Percentiles rank a stretch among this genome's conserved stretches.
Conservation (phyloP, 164 flowering plant species). For the Aristolochia fimbriata region DNA sequence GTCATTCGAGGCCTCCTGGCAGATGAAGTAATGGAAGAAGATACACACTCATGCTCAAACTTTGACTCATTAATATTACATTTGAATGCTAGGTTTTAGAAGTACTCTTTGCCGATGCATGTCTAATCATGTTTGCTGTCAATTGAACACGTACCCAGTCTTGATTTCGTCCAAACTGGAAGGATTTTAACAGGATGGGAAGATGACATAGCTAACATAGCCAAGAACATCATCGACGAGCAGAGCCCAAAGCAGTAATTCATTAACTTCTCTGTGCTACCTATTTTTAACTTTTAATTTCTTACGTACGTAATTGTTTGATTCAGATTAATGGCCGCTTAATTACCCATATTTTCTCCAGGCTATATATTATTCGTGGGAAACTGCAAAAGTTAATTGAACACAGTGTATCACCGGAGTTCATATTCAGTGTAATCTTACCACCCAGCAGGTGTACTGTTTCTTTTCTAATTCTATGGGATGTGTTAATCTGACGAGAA, state of each 20-base stretch:
- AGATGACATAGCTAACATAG: constrained; percentile 45
- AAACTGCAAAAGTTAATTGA: constrained; percentile 48
- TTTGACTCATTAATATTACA: too few species aligned
- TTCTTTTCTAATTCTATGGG: background rate
- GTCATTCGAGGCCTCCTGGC: constrained; percentile 64
- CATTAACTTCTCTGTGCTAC: background rate
- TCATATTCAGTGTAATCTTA: constrained; percentile 36
- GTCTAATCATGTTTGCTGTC: background rate
- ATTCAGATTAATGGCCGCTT: background rate
- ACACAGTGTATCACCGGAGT: constrained; percentile 42
- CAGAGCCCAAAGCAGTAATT: constrained; percentile 71
- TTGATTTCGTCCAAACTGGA: constrained; percentile 35
- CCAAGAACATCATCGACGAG: constrained; percentile 48
- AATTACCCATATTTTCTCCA: too few species aligned
- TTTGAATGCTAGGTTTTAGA: too few species aligned
- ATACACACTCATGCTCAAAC: background rate
- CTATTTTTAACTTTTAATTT: background rate
- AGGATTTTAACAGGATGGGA: constrained; percentile 60
- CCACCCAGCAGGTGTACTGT: background rate
- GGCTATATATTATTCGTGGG: constrained; percentile 52
- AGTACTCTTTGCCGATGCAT: background rate
- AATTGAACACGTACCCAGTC: constrained; percentile 20
- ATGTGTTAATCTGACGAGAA: background rate
- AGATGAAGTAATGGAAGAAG: constrained; percentile 16
- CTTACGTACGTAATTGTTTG: too few species aligned